Percentiles rank a stretch among this genome's conserved stretches.
phyloP scores from a whole-genome alignment of 176 grass and related monocot species.

The Eragrostis nindensis region DNA sequence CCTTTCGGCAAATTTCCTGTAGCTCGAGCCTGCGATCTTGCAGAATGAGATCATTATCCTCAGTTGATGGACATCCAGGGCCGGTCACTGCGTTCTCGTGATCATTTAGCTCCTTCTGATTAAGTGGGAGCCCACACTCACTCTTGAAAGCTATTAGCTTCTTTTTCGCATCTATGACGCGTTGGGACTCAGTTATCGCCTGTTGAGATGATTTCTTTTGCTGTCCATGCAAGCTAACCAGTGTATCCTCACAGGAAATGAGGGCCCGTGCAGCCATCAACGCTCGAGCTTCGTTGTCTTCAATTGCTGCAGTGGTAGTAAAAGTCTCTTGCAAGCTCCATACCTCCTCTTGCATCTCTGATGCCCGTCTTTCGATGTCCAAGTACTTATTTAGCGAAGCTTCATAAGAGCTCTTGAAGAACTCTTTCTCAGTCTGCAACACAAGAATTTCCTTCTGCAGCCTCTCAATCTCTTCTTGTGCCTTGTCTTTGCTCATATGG shows the following conservation, averaged over 20 bases:
- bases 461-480: constrained; percentile 67
- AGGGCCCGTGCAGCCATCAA: constrained; percentile 84
- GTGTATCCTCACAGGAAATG: constrained; percentile 79
- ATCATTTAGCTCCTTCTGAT: constrained; percentile 36
- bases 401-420: constrained; percentile 82
- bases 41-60: constrained; percentile 5
- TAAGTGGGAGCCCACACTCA: constrained; percentile 43
- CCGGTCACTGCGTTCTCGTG: constrained; percentile 19
- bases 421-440: constrained; percentile 77
- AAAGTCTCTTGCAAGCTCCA: constrained; percentile 79
- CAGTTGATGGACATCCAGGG: neutral
- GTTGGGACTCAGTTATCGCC: constrained; percentile 51
- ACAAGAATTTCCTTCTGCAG: constrained; percentile 83
- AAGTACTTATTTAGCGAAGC: constrained; percentile 62
- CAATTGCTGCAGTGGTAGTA: constrained; percentile 56
- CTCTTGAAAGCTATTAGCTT: constrained; percentile 65
- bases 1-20: constrained; percentile 52
- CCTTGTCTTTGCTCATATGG: constrained; percentile 73
- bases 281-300: constrained; percentile 88
- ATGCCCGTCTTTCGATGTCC: constrained; percentile 66
- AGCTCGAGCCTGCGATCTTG: constrained; percentile 44
- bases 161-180: constrained; percentile 55
- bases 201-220: constrained; percentile 61
- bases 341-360: constrained; percentile 72
- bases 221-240: constrained; percentile 63